Evolutionary conservation across 768 basidiomycete species (phyloP).

Genomic region (Cystofilobasidium macerans): DNA sequence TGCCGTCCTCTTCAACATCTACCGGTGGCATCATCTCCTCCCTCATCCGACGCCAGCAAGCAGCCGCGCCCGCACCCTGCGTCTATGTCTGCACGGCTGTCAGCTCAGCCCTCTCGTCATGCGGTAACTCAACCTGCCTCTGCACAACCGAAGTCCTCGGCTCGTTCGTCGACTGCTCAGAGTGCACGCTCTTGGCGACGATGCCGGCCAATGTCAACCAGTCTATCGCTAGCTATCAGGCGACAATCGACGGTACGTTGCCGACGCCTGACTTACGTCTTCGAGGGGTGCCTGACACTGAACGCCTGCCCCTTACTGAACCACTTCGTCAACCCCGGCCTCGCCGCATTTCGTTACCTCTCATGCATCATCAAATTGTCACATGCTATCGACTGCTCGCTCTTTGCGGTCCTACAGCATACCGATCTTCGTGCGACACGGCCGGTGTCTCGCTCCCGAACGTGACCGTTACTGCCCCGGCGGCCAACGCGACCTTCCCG

Average conservation of each 20-base stretch:
- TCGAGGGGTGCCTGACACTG: background rate
- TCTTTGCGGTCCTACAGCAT: conserved; percentile 1
- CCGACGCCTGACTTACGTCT: background rate
- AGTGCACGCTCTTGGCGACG: conserved; percentile 12
- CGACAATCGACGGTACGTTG: conserved; percentile 19
- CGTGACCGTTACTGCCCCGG: conserved; percentile 20
- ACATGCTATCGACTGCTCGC: background rate
- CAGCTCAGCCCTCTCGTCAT: background rate
- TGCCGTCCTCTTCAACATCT: no score
- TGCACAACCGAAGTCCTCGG: background rate
- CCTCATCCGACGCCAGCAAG: no score
- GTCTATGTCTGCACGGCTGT: no score
- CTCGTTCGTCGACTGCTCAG: conserved; percentile 17
- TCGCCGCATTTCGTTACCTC: no score
- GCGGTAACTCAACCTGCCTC: background rate
- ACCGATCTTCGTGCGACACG: conserved; percentile 12
- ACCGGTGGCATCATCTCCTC: no score
- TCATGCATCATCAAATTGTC: background rate
- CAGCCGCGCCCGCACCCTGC: no score
- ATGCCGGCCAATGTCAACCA: conserved; percentile 13
- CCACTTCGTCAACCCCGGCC: no score
- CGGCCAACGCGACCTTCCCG: conserved; percentile 22
- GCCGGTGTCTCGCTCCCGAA: conserved; percentile 14
- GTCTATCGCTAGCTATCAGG: conserved; percentile 18
- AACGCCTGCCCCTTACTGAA: background rate